phyloP scores from a whole-genome alignment of 1,284 basidiomycete species.

The Moniliophthora roreri region DNA sequence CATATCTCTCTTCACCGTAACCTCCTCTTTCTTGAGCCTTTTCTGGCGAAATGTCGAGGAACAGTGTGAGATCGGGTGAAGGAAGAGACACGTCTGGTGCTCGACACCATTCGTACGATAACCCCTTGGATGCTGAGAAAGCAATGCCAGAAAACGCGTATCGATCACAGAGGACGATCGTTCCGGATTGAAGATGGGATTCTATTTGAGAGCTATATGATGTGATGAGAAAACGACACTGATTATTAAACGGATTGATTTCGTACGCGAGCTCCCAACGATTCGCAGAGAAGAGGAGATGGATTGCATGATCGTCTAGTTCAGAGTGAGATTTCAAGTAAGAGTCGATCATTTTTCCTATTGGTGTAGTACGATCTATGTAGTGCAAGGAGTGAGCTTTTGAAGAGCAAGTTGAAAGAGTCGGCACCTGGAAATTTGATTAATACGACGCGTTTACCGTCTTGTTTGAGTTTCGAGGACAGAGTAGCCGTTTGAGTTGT shows the following conservation, averaged over 20 bases:
- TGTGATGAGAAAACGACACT: background rate
- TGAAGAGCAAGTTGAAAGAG: conserved; percentile 6
- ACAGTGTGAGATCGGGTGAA: conserved; percentile 85
- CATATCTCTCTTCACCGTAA: conserved; percentile 90
- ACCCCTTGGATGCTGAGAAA: conserved; percentile 85
- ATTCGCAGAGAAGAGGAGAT: conserved; percentile 96
- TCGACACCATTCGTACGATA: conserved; percentile 77
- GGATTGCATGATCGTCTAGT: conserved; percentile 89
- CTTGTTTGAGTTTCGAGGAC: conserved; percentile 44
- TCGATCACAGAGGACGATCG: conserved; percentile 85
- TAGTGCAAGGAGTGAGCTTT: conserved; percentile 3
- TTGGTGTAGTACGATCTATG: conserved; percentile 93
- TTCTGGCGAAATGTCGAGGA: conserved; percentile 81
- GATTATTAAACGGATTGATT: conserved; percentile 3
- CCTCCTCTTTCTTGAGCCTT: conserved; percentile 76
- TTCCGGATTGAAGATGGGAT: conserved; percentile 61
- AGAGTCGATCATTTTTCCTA: conserved; percentile 91
- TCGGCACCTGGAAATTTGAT: conserved; percentile 85
- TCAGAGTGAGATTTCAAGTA: conserved; percentile 87
- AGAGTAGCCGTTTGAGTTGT: conserved; percentile 80
- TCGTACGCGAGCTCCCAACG: conserved; percentile 90
- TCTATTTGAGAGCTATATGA: conserved; percentile 62
- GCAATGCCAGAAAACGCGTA: conserved; percentile 98
- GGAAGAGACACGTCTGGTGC: conserved; percentile 86
- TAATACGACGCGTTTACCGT: conserved; percentile 45